Conservation (phyloP, 257 asterid genomes). For the Gynochthodes officinalis region DNA sequence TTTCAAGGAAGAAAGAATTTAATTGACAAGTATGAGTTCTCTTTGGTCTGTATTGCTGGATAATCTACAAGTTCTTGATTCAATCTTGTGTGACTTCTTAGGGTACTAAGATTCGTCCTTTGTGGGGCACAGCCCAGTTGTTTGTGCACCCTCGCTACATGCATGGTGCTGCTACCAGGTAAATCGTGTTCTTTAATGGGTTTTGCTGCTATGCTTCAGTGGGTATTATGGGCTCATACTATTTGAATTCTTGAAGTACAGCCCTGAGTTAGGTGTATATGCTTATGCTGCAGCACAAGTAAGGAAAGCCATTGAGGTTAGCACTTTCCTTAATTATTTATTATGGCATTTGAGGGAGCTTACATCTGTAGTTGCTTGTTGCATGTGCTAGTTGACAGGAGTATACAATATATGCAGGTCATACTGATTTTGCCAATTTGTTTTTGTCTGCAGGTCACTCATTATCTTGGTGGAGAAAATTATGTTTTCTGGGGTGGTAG, state of each 20-base stretch:
- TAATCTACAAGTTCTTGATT: too few relatives aligned
- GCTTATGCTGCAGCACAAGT: conserved; percentile 89
- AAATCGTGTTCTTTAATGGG: conserved; percentile 1
- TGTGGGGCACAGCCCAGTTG: conserved; percentile 99
- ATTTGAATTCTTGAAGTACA: conserved; percentile 29
- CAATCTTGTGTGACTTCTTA: conserved; percentile 21
- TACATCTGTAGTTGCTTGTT: neutral
- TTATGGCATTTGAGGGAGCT: neutral
- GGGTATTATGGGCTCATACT: neutral
- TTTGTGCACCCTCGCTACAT: conserved; percentile 84
- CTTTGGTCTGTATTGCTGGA: too few relatives aligned
- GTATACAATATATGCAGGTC: neutral
- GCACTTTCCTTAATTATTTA: conserved; percentile 13
- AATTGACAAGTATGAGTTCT: too few relatives aligned
- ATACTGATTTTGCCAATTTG: conserved; percentile 8
- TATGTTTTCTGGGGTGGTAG: conserved; percentile 99
- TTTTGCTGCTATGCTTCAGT: neutral
- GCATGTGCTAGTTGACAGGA: neutral
- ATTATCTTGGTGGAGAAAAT: conserved; percentile 96
- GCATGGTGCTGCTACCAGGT: conserved; percentile 99
- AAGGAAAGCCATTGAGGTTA: conserved; percentile 93
- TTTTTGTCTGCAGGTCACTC: conserved; percentile 62
- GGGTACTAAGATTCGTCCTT: conserved; percentile 69
- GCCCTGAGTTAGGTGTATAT: conserved; percentile 83
- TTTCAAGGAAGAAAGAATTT: neutral